Percentiles rank a stretch among this genome's conserved stretches.
These are phyloP conservation scores for Penicillium sp. DNA, from an alignment of 2,329 filamentous ascomycete species.

Conservation along the genomic window DNA sequence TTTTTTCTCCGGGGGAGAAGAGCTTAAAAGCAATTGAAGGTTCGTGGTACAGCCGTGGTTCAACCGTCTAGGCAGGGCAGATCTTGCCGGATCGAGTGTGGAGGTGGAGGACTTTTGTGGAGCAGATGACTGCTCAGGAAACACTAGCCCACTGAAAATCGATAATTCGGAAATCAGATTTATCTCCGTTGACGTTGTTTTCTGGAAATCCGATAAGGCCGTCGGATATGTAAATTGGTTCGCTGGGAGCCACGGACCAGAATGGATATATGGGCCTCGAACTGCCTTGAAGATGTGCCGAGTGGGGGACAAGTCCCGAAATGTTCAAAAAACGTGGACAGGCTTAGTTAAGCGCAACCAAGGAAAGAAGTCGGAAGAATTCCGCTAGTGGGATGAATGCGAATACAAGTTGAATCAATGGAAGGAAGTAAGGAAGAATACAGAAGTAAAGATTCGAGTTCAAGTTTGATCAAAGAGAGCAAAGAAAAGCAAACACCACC, in stretches of 20 bases:
- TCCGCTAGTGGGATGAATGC: background rate
- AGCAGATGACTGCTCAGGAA: background rate
- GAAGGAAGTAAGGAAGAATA: background rate
- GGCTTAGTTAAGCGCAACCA: background rate
- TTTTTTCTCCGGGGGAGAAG: background rate
- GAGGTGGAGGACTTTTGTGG: background rate
- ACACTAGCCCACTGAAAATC: background rate
- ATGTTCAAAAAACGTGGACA: background rate
- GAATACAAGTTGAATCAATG: background rate
- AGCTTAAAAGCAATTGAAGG: background rate
- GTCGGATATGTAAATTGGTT: background rate
- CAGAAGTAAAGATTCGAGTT: background rate
- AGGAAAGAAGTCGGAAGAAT: background rate
- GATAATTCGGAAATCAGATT: constrained; percentile 1
- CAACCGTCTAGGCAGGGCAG: background rate
- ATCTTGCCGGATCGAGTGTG: constrained; percentile 11
- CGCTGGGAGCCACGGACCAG: background rate
- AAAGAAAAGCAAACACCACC: background rate
- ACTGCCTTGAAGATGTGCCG: constrained; percentile 13
- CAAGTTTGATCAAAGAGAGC: background rate
- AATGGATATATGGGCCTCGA: background rate
- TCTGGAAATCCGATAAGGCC: background rate
- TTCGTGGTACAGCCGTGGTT: background rate
- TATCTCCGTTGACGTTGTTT: constrained; percentile 2
- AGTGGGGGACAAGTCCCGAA: constrained; percentile 15